phyloP scores from a whole-genome alignment of 116 monocot species.

The Zostera marina region DNA sequence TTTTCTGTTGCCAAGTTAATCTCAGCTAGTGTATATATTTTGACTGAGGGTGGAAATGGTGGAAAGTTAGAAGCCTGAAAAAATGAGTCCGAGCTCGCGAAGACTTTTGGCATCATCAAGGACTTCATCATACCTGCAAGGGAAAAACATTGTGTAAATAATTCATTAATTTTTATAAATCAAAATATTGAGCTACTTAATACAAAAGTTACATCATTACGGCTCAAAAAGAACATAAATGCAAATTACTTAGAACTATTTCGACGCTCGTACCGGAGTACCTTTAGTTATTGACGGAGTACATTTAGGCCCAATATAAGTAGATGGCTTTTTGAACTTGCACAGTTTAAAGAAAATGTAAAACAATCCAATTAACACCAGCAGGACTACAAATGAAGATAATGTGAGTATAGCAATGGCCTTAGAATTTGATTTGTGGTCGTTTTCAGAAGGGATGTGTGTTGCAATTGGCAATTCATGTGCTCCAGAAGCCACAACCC shows the following conservation, averaged over 20 bases:
- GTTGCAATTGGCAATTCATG: conserved; percentile 44
- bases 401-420: conserved; percentile 35
- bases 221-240: background rate
- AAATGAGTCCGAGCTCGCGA: conserved; percentile 28
- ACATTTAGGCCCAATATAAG: conserved; percentile 11
- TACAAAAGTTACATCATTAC: background rate
- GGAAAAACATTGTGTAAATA: background rate
- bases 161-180: background rate
- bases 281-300: conserved; percentile 20
- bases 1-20: conserved; percentile 47
- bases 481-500: conserved; percentile 19
- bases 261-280: conserved; percentile 26
- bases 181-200: background rate
- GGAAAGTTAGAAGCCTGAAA: conserved; percentile 40
- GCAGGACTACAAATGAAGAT: conserved; percentile 29
- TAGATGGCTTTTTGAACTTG: conserved; percentile 9
- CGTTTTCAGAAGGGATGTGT: conserved; percentile 24
- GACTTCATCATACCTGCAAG: conserved; percentile 35
- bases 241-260: background rate
- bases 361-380: conserved; percentile 22
- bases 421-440: conserved; percentile 25
- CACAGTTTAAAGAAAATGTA: conserved; percentile 23
- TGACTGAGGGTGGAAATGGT: conserved; percentile 40
- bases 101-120: conserved; percentile 26
- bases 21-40: conserved; percentile 43